Percentiles rank a stretch among this genome's conserved stretches.
Conservation (phyloP, 257 asterid species). For the Plantago ovata region DNA sequence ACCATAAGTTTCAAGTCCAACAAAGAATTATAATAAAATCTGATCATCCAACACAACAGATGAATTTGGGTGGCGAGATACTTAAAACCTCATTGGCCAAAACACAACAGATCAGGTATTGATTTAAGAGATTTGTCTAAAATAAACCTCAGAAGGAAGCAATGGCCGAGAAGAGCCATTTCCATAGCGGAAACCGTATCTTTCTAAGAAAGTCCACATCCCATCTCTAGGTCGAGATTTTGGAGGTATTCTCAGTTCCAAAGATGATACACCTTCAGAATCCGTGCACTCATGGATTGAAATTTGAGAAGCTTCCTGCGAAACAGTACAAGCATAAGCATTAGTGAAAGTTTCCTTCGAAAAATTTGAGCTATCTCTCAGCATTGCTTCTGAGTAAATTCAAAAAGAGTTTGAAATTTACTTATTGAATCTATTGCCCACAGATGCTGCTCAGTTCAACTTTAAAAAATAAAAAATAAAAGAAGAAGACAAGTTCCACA, state of each 20-base stretch:
- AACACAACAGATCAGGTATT: constrained; percentile 9
- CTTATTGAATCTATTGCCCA: neutral
- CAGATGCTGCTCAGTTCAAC: neutral
- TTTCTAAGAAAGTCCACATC: constrained; percentile 68
- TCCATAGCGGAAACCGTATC: constrained; percentile 82
- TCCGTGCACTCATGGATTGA: constrained; percentile 56
- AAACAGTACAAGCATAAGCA: constrained; percentile 14
- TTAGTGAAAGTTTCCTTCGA: neutral
- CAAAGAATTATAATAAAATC: neutral
- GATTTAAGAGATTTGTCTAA: constrained; percentile 12
- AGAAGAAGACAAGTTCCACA: neutral
- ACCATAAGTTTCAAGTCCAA: constrained; percentile 9
- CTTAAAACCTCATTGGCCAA: neutral
- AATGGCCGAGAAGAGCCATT: constrained; percentile 49
- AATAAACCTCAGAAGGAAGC: constrained; percentile 85
- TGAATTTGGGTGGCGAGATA: neutral
- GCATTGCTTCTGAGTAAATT: neutral
- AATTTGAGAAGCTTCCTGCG: constrained; percentile 72
- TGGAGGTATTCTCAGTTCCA: constrained; percentile 73
- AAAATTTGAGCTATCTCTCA: neutral
- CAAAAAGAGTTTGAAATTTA: neutral
- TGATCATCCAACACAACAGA: constrained; percentile 10
- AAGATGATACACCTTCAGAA: constrained; percentile 69
- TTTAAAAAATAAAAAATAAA: too few species aligned
- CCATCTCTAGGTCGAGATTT: constrained; percentile 36